phyloP scores from a whole-genome alignment of 768 basidiomycete species.

The Mycena rosella region DNA sequence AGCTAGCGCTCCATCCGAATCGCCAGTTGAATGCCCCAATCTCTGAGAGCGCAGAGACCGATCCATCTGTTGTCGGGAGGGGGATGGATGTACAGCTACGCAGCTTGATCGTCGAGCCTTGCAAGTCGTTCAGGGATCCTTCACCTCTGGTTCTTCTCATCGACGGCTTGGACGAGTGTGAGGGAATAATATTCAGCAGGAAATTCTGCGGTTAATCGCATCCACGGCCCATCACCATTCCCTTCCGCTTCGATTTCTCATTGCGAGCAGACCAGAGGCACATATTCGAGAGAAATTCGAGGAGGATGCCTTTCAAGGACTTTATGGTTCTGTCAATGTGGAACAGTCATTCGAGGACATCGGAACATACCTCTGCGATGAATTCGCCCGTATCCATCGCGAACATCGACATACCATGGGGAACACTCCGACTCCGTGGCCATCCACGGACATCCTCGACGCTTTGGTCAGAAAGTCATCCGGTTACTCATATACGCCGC shows the following conservation, averaged over 20 bases:
- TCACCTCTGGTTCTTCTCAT: background rate
- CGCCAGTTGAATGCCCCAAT: background rate
- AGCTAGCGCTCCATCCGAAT: background rate
- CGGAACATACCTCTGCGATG: background rate
- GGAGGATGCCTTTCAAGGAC: background rate
- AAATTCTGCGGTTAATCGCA: background rate
- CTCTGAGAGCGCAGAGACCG: background rate
- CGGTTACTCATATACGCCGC: conserved; percentile 16
- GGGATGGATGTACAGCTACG: background rate
- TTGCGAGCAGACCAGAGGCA: conserved; percentile 12
- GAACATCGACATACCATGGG: background rate
- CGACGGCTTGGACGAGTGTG: conserved; percentile 4
- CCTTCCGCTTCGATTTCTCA: background rate
- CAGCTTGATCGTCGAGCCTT: background rate
- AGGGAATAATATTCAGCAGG: too few species aligned
- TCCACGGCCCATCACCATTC: too few species aligned
- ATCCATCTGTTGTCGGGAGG: background rate
- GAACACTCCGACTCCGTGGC: background rate
- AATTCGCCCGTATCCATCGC: conserved; percentile 7
- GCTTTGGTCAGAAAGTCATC: background rate
- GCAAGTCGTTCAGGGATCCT: background rate
- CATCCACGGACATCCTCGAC: background rate
- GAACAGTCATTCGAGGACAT: background rate
- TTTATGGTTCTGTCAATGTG: background rate
- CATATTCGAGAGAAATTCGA: conserved; percentile 1